These are phyloP conservation scores for Sporothrix sp. DNA, from an alignment of 2,329 filamentous ascomycete genomes.

Conservation along the genomic window DNA sequence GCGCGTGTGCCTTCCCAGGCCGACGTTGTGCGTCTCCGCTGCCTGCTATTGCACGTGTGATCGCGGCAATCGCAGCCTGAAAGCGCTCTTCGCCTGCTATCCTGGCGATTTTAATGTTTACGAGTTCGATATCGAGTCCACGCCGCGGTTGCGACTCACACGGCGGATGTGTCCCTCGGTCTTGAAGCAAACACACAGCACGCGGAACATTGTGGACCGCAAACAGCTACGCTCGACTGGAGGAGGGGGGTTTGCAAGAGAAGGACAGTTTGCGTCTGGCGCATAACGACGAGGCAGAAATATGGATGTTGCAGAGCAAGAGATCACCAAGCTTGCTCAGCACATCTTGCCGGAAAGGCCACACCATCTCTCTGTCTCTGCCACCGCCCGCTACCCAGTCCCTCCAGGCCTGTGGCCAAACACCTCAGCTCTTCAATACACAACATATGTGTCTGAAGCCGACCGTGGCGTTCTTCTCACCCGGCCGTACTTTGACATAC, in stretches of 20 bases:
- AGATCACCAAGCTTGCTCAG: slow-evolving; percentile 20
- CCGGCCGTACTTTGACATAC: slow-evolving; percentile 47
- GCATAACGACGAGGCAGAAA: slow-evolving; percentile 7
- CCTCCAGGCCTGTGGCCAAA: slow-evolving; percentile 36
- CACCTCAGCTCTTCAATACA: slow-evolving; percentile 42
- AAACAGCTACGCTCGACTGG: neutral
- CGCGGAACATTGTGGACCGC: neutral
- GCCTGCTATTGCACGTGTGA: neutral
- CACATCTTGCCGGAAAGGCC: slow-evolving; percentile 18
- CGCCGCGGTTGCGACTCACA: slow-evolving; percentile 8
- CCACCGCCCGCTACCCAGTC: slow-evolving; percentile 38
- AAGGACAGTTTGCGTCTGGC: neutral
- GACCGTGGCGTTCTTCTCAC: slow-evolving; percentile 50
- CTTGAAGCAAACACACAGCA: neutral
- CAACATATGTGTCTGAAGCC: slow-evolving; percentile 46
- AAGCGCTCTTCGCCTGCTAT: neutral
- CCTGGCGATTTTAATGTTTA: slow-evolving; percentile 4
- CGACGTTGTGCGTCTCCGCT: too few species aligned
- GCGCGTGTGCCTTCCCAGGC: neutral
- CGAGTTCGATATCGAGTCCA: neutral
- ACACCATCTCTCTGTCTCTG: slow-evolving; percentile 42
- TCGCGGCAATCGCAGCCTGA: neutral
- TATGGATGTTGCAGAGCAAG: slow-evolving; percentile 21
- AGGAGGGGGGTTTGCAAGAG: slow-evolving; percentile 8
- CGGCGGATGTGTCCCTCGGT: slow-evolving; percentile 4